Evolutionary conservation across 2,329 filamentous ascomycete species (phyloP), one percentile per base, ranked within the genome.

Genomic region (Calonectria pauciramosa): DNA sequence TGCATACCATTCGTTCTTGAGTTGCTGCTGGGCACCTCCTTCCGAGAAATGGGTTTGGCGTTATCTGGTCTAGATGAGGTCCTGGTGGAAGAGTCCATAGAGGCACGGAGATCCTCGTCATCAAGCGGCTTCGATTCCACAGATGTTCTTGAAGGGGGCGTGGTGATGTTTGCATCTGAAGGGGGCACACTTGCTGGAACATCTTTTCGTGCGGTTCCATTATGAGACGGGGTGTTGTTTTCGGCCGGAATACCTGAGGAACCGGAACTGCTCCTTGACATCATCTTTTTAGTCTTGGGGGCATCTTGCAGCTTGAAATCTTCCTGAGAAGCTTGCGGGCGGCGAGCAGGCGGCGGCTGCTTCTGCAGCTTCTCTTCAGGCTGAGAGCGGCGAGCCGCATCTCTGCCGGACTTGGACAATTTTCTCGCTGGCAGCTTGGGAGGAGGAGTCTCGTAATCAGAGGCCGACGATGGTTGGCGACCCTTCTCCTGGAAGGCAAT

Each of bases 401-500:
- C 79, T 80, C 86, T 80, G 88, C 91, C 68, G 86, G 85, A 83
- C 86, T 90, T 80, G 85, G 89, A 76, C 82, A 85, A 72, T 56
- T 80, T 82, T 11, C 80, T 74, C n/a, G 74, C 44, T 13, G 87
- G 86, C 64, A 86, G 84, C 80, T 88, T 92, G 30, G 88, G 85
- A 30, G 88, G 85, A 60, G 90, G 87, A 1, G 89, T 86, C 47
- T 89, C 90, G 36, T 91, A 88, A 30, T 91, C 80, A 28, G 80
- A 86, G 14, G 93, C 91, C 3, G 92, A 91, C 0, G 92, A 93
- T 23, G 81, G 38, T 60, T 85, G 82, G 3, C 94, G 91, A 2
- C 92, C 91, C 84, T 96, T 97, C 81, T 98, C 95, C 83, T 98
- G 95, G 83, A 96, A 97, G 28, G 95, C 94, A 80, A 98, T 98